phyloP scores from a whole-genome alignment of 2,329 filamentous ascomycete species.

The Emydomyces testavorans region DNA sequence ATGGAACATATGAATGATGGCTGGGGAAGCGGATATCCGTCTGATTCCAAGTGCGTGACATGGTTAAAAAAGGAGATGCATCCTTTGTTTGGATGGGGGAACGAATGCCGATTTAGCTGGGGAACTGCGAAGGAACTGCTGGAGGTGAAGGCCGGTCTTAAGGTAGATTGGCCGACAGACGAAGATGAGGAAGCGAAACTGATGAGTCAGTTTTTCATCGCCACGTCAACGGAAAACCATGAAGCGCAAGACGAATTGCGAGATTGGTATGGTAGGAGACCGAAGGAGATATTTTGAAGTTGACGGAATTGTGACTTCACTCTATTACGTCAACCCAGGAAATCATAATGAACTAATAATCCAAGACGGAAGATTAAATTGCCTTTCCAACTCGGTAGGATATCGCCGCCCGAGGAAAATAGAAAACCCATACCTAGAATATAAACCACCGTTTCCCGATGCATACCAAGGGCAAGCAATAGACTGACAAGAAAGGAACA shows the following conservation, averaged over 20 bases:
- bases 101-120: conserved; percentile 91
- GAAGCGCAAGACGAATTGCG: conserved; percentile 56
- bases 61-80: conserved; percentile 87
- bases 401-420: not conserved
- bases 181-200: conserved; percentile 55
- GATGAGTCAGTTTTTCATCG: conserved; percentile 64
- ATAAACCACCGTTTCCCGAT: not conserved
- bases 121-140: conserved; percentile 88
- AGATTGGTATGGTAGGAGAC: conserved; percentile 64
- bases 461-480: not conserved
- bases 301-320: not conserved
- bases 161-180: conserved; percentile 72
- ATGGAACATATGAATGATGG: conserved; percentile 32
- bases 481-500: conserved; percentile 6
- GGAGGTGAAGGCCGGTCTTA: conserved; percentile 58
- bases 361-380: not conserved
- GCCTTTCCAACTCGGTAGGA: not conserved
- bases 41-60: conserved; percentile 63
- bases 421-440: not conserved
- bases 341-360: not conserved
- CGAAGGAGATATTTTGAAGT: conserved; percentile 59
- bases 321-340: not conserved
- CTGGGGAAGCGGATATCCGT: conserved; percentile 93
- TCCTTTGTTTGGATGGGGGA: conserved; percentile 87
- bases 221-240: conserved; percentile 32